Base-by-base conservation (phyloP, 2,329 filamentous ascomycete genomes). In the Macrophomina phaseolina region DNA sequence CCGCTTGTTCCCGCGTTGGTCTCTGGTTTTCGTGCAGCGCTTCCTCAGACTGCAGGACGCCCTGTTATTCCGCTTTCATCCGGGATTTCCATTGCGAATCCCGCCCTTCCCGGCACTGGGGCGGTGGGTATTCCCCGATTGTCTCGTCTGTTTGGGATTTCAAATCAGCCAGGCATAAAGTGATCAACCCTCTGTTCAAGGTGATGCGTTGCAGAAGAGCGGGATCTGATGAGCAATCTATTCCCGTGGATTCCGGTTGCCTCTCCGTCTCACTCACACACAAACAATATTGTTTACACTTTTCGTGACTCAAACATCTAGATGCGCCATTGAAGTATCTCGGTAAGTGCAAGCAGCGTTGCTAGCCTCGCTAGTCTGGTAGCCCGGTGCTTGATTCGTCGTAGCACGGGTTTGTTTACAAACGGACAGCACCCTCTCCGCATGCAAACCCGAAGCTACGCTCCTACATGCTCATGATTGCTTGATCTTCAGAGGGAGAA, bases 361-460 rank as follows among this genome's bases (percentile, higher is more conserved):
- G 46, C 1, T 46, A 32, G 18, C 16, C 16, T 34, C 42, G 38
- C 40, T 9, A 36, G 16, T 23, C 23, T 23, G 23, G 23, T 23
- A 23, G 56, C 34, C 46, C 46, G 56, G 11, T 28, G 40, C 32
- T 12, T 8, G 14, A 6, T 11, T 30, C 23, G 28, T 45, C 4
- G 40, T 46, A 14, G 30, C 56, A 48, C 40, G 28, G n/a, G 40
- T 36, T 60, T 60, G 56, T 36, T 48, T 46, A 46, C 56, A 60
- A 60, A 48, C 40, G 40, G 63, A 62, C 60, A 42, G 48, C 45
- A 67, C 68, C 60, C 66, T 65, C 65, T 66, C 67, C 66, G 68
- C 64, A 64, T 23, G 23, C 58, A 60, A 56, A 51, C 48, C 38
- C n/a, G 8, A 30, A 6, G 32, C 38, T 46, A 48, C 40, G 40